A percentile compares a stretch with the other conserved stretches of the same genome.
These are phyloP conservation scores for Beauveria brongniartii DNA, from an alignment of 2,329 filamentous ascomycete species.

Conservation along the genomic window DNA sequence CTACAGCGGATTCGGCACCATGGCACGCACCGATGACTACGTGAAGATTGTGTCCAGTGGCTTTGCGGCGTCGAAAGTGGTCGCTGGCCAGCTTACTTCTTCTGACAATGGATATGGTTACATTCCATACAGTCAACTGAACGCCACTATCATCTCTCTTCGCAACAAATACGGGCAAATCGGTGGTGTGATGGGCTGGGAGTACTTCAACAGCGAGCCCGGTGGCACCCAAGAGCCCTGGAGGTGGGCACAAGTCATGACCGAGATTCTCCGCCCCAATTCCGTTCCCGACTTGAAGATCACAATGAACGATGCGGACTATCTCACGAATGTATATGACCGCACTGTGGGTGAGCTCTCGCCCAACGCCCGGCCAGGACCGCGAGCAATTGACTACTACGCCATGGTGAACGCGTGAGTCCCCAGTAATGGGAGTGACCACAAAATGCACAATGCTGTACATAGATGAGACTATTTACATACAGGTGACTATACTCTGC, in stretches of 20 bases:
- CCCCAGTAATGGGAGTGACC: too few relatives aligned
- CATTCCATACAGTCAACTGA: slow-evolving; percentile 36
- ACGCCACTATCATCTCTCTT: slow-evolving; percentile 31
- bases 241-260: slow-evolving; percentile 66
- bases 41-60: slow-evolving; percentile 46
- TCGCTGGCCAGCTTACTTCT: slow-evolving; percentile 71
- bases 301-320: slow-evolving; percentile 9
- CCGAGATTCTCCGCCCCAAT: slow-evolving; percentile 25
- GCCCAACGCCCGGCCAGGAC: neutral
- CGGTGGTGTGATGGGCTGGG: slow-evolving; percentile 86
- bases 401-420: slow-evolving; percentile 8
- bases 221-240: slow-evolving; percentile 53
- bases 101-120: slow-evolving; percentile 54
- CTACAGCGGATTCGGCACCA: slow-evolving; percentile 74
- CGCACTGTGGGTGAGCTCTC: neutral
- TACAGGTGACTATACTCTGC: neutral
- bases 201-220: slow-evolving; percentile 73
- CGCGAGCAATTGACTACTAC: slow-evolving; percentile 4
- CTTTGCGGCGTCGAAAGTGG: slow-evolving; percentile 62
- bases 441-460: neutral
- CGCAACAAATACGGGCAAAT: slow-evolving; percentile 52
- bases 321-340: slow-evolving; percentile 9
- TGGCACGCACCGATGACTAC: slow-evolving; percentile 33
- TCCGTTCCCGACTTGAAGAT: slow-evolving; percentile 12
- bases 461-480: neutral